Evolutionary conservation across 2,329 filamentous ascomycete genomes (phyloP).

Genomic region (Pseudogymnoascus sp.): DNA sequence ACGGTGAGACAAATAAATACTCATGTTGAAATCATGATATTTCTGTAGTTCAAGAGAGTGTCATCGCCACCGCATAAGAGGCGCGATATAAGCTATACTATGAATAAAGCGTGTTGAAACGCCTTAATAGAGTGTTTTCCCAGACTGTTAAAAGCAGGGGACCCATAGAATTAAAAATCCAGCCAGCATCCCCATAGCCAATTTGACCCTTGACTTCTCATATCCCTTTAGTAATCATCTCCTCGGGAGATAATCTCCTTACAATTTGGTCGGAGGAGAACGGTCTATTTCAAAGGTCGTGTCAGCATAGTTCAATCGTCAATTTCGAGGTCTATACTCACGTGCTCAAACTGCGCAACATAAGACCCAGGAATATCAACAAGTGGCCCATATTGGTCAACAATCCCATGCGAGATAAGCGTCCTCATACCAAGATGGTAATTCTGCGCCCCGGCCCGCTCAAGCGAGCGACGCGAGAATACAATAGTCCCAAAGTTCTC

Average conservation of each 20-base stretch:
- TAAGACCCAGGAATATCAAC: constrained; percentile 51
- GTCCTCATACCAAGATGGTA: constrained; percentile 52
- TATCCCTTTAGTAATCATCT: constrained; percentile 37
- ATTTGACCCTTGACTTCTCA: background rate
- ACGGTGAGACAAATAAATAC: background rate
- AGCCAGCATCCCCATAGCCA: background rate
- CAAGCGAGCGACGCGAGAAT: constrained; percentile 53
- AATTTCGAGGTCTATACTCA: constrained; percentile 18
- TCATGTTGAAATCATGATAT: background rate
- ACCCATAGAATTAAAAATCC: background rate
- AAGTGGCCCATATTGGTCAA: constrained; percentile 48
- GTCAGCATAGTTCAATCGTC: background rate
- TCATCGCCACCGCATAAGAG: background rate
- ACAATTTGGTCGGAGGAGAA: constrained; percentile 34
- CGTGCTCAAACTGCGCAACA: constrained; percentile 55
- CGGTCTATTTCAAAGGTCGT: constrained; percentile 31
- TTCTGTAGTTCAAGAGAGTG: background rate
- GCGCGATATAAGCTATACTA: background rate
- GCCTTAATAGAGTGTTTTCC: background rate
- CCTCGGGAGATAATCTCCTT: constrained; percentile 47
- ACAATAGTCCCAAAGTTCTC: constrained; percentile 54
- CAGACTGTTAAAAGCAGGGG: background rate
- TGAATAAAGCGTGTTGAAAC: background rate
- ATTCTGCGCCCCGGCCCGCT: constrained; percentile 50
- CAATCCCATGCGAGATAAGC: constrained; percentile 46